Evolutionary conservation across 768 basidiomycete species (phyloP).

Genomic region (Mrakia frigida): DNA sequence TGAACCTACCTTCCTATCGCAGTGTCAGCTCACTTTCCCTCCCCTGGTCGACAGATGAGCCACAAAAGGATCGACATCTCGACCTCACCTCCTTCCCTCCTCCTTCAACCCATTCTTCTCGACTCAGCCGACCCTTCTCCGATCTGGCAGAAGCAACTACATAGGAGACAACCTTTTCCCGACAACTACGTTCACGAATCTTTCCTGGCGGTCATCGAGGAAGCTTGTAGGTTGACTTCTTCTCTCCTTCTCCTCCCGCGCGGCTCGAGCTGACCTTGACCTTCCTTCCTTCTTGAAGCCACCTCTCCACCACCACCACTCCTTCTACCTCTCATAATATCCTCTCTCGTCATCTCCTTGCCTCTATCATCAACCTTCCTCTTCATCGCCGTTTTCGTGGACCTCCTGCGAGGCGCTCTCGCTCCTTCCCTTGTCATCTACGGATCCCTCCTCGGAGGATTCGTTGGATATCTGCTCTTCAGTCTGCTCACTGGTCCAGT

Average conservation of each 20-base stretch:
- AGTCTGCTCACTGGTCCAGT: neutral
- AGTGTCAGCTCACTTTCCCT: neutral
- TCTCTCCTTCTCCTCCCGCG: neutral
- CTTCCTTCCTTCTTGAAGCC: conserved; percentile 65
- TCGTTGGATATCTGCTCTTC: conserved; percentile 1
- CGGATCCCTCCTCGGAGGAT: conserved; percentile 7
- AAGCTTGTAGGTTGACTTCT: conserved; percentile 25
- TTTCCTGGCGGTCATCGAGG: conserved; percentile 52
- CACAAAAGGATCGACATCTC: neutral
- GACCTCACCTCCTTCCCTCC: conserved; percentile 3
- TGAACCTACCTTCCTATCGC: too few relatives aligned
- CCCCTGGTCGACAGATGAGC: neutral
- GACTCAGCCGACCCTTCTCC: neutral
- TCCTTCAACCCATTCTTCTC: neutral
- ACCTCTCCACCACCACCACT: conserved; percentile 37
- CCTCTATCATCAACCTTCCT: conserved; percentile 74
- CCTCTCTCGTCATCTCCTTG: conserved; percentile 73
- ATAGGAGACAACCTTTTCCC: conserved; percentile 43
- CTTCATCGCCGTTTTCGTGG: conserved; percentile 74
- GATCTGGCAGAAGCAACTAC: conserved; percentile 23
- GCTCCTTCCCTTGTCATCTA: conserved; percentile 23
- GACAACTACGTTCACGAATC: conserved; percentile 79
- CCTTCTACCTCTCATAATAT: conserved; percentile 59
- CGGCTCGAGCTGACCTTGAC: neutral
- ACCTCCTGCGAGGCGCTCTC: conserved; percentile 58